phyloP scores from a whole-genome alignment of 2,329 filamentous ascomycete species.

The Microcyclospora tardicrescens region DNA sequence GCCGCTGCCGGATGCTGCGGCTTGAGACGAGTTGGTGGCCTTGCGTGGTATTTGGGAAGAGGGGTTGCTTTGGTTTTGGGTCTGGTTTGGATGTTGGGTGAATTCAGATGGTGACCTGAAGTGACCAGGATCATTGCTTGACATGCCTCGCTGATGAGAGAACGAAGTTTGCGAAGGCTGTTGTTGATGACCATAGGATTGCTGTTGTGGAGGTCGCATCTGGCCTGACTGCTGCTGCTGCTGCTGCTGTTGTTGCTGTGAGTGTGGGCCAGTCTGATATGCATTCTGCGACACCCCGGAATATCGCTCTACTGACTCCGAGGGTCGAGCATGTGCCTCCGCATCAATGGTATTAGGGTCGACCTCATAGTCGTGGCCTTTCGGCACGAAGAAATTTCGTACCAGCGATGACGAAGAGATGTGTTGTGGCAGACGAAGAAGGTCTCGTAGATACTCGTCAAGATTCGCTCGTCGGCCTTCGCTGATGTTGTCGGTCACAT shows the following conservation, averaged over 20 bases:
- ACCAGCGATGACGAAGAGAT: conserved; percentile 77
- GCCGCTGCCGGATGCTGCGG: conserved; percentile 31
- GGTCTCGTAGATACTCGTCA: conserved; percentile 88
- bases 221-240: conserved; percentile 4
- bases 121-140: conserved; percentile 6
- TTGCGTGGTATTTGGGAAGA: background rate
- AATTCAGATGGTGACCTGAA: conserved; percentile 16
- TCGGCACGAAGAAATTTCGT: conserved; percentile 78
- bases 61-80: background rate
- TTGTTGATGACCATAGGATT: conserved; percentile 7
- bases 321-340: conserved; percentile 56
- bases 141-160: conserved; percentile 4
- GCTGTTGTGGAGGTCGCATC: conserved; percentile 7
- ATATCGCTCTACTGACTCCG: conserved; percentile 43
- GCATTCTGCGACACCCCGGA: conserved; percentile 21
- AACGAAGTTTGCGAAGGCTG: conserved; percentile 7
- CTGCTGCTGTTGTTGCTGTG: conserved; percentile 11
- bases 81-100: conserved; percentile 1
- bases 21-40: background rate
- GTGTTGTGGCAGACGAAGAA: conserved; percentile 69
- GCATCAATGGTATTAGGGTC: conserved; percentile 50
- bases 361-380: conserved; percentile 86
- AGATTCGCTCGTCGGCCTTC: conserved; percentile 85
- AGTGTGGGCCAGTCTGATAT: conserved; percentile 9
- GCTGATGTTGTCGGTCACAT: conserved; percentile 95